Evolutionary conservation across 2,329 filamentous ascomycete species (phyloP).

Genomic region (Fusarium virguliforme): DNA sequence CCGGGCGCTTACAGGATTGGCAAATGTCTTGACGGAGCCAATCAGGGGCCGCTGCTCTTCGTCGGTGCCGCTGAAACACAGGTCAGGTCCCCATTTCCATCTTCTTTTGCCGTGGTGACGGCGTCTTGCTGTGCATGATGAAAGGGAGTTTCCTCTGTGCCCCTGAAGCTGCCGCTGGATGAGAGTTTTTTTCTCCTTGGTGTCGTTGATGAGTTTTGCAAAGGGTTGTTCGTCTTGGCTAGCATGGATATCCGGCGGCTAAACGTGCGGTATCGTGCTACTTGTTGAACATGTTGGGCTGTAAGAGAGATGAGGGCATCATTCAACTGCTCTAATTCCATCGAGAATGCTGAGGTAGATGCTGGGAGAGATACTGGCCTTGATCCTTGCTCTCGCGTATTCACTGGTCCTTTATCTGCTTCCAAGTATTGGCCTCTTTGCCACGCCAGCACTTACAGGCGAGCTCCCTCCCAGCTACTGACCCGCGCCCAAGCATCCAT

Average conservation of each 20-base stretch:
- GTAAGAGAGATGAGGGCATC: not conserved
- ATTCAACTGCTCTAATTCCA: constrained; percentile 4
- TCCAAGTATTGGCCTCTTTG: constrained; percentile 11
- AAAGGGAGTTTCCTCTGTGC: not conserved
- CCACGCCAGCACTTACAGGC: constrained; percentile 5
- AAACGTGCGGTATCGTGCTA: constrained; percentile 5
- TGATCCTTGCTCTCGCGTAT: constrained; percentile 13
- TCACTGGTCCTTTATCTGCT: not conserved
- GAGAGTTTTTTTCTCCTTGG: not conserved
- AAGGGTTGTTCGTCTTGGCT: constrained; percentile 4
- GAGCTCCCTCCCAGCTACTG: constrained; percentile 32
- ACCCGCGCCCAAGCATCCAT: constrained; percentile 10
- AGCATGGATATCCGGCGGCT: constrained; percentile 19
- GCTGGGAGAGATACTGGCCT: not conserved
- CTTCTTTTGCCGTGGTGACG: constrained; percentile 29
- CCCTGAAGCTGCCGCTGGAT: constrained; percentile 27
- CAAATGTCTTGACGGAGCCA: constrained; percentile 36
- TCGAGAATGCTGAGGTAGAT: not conserved
- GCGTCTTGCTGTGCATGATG: constrained; percentile 14
- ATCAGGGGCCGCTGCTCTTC: constrained; percentile 35
- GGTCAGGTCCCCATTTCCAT: constrained; percentile 24
- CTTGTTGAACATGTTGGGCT: constrained; percentile 4
- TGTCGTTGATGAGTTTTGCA: not conserved
- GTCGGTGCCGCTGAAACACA: constrained; percentile 29
- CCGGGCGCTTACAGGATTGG: constrained; percentile 50